Evolutionary conservation across 768 basidiomycete genomes (phyloP).

Genomic region (Porphyrellus cyaneotinctus): DNA sequence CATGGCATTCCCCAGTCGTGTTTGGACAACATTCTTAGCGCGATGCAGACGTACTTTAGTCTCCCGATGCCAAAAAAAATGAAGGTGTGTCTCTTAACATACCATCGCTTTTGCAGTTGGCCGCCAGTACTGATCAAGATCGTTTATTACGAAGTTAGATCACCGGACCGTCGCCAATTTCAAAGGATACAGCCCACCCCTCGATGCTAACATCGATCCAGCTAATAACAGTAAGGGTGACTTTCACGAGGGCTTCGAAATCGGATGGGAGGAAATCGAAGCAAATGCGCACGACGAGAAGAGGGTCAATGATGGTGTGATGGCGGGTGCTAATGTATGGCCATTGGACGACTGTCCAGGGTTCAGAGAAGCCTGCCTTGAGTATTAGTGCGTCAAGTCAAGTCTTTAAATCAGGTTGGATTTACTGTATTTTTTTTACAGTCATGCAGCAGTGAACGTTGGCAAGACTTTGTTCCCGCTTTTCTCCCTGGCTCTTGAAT

Average conservation of each 20-base stretch:
- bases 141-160: conserved; percentile 47
- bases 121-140: background rate
- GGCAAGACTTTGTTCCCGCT: conserved; percentile 62
- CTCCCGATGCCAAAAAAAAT: conserved; percentile 61
- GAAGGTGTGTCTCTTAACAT: conserved; percentile 41
- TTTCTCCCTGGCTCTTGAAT: conserved; percentile 62
- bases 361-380: conserved; percentile 55
- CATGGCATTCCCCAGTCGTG: conserved; percentile 62
- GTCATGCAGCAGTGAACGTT: conserved; percentile 49
- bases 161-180: conserved; percentile 66
- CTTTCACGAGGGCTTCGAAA: conserved; percentile 86
- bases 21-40: conserved; percentile 43
- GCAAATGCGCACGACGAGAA: conserved; percentile 24
- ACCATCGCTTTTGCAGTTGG: background rate
- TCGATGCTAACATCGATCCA: conserved; percentile 73
- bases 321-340: conserved; percentile 79
- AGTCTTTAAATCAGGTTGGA: conserved; percentile 11
- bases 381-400: conserved; percentile 56
- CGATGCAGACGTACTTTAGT: conserved; percentile 62
- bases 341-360: conserved; percentile 55
- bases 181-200: conserved; percentile 69
- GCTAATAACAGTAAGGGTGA: conserved; percentile 66
- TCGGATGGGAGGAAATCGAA: conserved; percentile 64
- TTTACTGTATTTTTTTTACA: conserved; percentile 31
- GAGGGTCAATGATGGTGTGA: conserved; percentile 44